Conservation (phyloP, 257 asterid genomes). For the Handroanthus guayacan region DNA sequence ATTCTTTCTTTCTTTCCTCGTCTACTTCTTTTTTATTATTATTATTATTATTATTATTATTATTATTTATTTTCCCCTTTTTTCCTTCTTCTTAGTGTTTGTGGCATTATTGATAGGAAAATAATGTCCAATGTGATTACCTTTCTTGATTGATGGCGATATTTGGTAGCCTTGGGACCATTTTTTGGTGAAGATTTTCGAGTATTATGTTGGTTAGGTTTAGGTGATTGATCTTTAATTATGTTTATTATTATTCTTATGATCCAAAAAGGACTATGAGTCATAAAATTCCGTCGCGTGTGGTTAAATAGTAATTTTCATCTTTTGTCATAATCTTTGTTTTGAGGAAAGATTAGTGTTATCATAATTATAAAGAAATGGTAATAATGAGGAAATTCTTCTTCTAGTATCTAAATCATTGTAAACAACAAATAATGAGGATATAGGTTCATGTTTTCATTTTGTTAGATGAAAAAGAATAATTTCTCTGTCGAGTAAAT, state of each 20-base stretch:
- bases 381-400: too few species aligned
- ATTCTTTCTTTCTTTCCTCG: too few species aligned
- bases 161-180: constrained; percentile 21
- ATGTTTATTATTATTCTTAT: neutral
- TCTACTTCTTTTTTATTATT: too few species aligned
- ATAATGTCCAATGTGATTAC: constrained; percentile 35
- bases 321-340: neutral
- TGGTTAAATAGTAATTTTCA: neutral
- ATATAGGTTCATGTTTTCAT: neutral
- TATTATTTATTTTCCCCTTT: too few species aligned
- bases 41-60: too few species aligned
- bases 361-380: too few species aligned
- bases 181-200: neutral
- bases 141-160: constrained; percentile 12
- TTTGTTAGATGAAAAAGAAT: neutral
- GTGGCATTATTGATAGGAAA: constrained; percentile 27
- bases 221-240: neutral
- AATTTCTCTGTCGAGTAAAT: neutral
- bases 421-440: neutral
- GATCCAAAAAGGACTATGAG: neutral
- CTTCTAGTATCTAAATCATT: neutral
- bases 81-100: too few species aligned
- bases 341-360: too few species aligned
- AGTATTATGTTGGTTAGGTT: neutral
- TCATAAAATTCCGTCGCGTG: neutral